Percentiles rank a stretch among this genome's conserved stretches.
Evolutionary conservation across 176 grass and related monocot species (phyloP).

Genomic region (Rhynchospora tenuis): DNA sequence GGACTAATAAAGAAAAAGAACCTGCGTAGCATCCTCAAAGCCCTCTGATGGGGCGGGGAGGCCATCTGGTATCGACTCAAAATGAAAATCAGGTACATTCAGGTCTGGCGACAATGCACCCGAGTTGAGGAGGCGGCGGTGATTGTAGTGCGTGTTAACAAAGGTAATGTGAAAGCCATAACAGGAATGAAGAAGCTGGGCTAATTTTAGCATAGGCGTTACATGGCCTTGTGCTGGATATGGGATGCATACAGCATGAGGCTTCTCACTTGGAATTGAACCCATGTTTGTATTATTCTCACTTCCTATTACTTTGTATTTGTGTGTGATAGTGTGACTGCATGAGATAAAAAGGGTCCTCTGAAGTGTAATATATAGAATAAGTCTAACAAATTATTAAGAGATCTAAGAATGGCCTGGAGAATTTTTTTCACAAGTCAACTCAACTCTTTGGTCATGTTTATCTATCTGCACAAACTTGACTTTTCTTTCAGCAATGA

Average conservation of each 20-base stretch:
- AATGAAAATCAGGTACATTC: slow-evolving; percentile 31
- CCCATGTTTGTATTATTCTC: slow-evolving; percentile 15
- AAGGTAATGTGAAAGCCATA: slow-evolving; percentile 60
- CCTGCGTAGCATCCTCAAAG: slow-evolving; percentile 32
- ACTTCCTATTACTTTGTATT: neutral
- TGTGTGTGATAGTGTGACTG: neutral
- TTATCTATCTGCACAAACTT: too few species aligned
- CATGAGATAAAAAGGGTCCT: neutral
- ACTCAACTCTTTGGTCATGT: neutral
- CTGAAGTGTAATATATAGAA: neutral
- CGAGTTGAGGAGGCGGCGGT: slow-evolving; percentile 33
- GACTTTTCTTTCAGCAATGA: too few species aligned
- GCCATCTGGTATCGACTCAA: slow-evolving; percentile 49
- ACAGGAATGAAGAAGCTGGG: slow-evolving; percentile 47
- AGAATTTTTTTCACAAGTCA: neutral
- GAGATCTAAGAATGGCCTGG: neutral
- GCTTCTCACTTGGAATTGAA: slow-evolving; percentile 5
- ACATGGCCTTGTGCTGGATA: slow-evolving; percentile 48
- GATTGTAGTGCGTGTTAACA: slow-evolving; percentile 64
- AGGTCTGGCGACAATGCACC: slow-evolving; percentile 16
- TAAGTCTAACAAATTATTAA: too few species aligned
- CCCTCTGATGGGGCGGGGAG: slow-evolving; percentile 27
- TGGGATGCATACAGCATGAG: slow-evolving; percentile 47
- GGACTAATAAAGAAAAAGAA: neutral
- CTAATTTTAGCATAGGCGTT: slow-evolving; percentile 58